Evolutionary conservation across 2,329 filamentous ascomycete genomes (phyloP).

Genomic region (Xylariaceae sp.): DNA sequence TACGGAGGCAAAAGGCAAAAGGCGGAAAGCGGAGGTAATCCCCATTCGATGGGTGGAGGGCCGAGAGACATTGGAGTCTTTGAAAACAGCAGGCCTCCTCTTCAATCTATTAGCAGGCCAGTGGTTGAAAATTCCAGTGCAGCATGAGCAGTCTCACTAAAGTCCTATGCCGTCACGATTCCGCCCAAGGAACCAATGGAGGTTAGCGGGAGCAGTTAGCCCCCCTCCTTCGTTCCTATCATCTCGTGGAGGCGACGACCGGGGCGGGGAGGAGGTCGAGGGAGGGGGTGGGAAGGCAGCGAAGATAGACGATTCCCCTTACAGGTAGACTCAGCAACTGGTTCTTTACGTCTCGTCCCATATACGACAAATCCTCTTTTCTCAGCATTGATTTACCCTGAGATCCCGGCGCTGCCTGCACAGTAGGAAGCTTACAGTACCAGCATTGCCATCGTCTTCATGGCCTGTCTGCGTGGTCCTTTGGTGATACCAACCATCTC

Average conservation of each 20-base stretch:
- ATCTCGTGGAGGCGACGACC: constrained; percentile 4
- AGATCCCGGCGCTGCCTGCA: constrained; percentile 7
- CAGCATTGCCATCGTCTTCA: too few relatives aligned
- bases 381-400: too few relatives aligned
- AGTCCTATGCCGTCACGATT: constrained; percentile 15
- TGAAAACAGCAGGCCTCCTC: constrained; percentile 11
- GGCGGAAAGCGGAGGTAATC: constrained; percentile 14
- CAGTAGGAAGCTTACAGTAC: constrained; percentile 6
- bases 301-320: too few relatives aligned
- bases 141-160: constrained; percentile 5
- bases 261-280: constrained; percentile 1
- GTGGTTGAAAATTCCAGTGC: not conserved
- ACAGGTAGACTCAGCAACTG: too few relatives aligned
- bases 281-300: not conserved
- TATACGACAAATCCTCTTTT: too few relatives aligned
- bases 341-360: too few relatives aligned
- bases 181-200: constrained; percentile 4
- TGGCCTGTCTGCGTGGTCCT: constrained; percentile 22
- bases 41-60: constrained; percentile 23
- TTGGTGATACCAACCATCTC: constrained; percentile 24
- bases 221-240: not conserved
- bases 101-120: constrained; percentile 1
- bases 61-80: constrained; percentile 11
- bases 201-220: not conserved
- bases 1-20: constrained; percentile 1